A percentile compares a stretch with the other conserved stretches of the same genome.
Conservation (phyloP, 257 asterid genomes). For the Ophiorrhiza pumila region DNA sequence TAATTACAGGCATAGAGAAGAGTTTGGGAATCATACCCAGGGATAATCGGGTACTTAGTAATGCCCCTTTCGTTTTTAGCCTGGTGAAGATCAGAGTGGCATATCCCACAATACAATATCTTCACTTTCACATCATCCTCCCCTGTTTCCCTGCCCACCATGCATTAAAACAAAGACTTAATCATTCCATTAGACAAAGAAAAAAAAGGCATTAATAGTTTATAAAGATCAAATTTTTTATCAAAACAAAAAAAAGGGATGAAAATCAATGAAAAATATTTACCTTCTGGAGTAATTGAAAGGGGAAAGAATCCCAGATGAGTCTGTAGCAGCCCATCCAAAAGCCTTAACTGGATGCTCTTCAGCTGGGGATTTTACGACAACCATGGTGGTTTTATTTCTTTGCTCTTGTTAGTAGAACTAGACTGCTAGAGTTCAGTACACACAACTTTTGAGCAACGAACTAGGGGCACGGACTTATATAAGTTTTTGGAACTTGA, state of each 20-base stretch:
- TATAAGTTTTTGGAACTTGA: background rate
- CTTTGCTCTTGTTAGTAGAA: too few species aligned
- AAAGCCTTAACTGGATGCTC: slow-evolving; percentile 1
- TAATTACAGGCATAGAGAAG: background rate
- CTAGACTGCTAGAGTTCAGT: too few species aligned
- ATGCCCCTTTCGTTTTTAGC: slow-evolving; percentile 6
- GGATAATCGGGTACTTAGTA: slow-evolving; percentile 9
- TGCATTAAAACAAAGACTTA: too few species aligned
- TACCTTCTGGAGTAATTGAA: slow-evolving; percentile 16
- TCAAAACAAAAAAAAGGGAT: background rate
- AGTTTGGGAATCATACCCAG: slow-evolving; percentile 1
- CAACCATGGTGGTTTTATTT: background rate
- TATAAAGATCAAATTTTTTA: background rate
- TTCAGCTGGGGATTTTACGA: background rate
- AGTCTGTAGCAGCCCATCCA: slow-evolving; percentile 13
- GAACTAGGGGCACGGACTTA: background rate
- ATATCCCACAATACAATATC: slow-evolving; percentile 13
- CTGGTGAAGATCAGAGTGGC: slow-evolving; percentile 17
- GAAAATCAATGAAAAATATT: background rate
- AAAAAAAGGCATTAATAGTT: background rate
- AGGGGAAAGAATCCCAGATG: slow-evolving; percentile 19
- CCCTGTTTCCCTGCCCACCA: slow-evolving; percentile 18
- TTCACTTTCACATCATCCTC: slow-evolving; percentile 14
- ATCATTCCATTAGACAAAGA: background rate
- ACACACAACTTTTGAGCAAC: too few species aligned